A percentile compares a stretch with the other conserved stretches of the same genome.
Evolutionary conservation across 2,329 filamentous ascomycete genomes (phyloP).

Genomic region (Nemania bipapillata): DNA sequence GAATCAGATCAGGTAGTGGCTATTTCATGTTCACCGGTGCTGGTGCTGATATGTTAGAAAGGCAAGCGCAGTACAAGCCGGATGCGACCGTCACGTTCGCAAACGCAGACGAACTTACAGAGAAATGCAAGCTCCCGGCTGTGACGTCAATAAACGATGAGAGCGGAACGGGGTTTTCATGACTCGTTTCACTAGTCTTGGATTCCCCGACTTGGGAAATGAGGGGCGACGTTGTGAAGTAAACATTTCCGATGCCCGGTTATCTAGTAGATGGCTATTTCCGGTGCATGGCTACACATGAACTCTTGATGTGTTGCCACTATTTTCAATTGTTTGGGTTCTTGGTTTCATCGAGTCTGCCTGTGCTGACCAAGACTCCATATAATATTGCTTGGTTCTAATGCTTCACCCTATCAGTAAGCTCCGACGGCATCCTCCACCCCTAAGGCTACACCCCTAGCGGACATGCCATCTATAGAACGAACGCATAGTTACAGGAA

Average conservation of each 20-base stretch:
- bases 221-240: neutral
- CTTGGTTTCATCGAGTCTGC: neutral
- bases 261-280: neutral
- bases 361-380: neutral
- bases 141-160: neutral
- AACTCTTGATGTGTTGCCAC: neutral
- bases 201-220: no score
- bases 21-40: neutral
- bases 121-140: neutral
- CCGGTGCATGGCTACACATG: neutral
- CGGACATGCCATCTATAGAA: neutral
- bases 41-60: neutral
- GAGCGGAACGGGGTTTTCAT: neutral
- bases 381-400: neutral
- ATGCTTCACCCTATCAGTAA: neutral
- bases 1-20: neutral
- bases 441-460: neutral
- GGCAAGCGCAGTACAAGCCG: neutral
- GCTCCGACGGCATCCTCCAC: neutral
- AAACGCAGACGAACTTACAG: neutral
- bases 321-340: neutral
- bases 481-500: neutral
- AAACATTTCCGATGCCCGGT: neutral
- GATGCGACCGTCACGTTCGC: neutral
- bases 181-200: no score